Conservation (phyloP, 2,329 filamentous ascomycete genomes). For the Knoxdaviesia capensis region DNA sequence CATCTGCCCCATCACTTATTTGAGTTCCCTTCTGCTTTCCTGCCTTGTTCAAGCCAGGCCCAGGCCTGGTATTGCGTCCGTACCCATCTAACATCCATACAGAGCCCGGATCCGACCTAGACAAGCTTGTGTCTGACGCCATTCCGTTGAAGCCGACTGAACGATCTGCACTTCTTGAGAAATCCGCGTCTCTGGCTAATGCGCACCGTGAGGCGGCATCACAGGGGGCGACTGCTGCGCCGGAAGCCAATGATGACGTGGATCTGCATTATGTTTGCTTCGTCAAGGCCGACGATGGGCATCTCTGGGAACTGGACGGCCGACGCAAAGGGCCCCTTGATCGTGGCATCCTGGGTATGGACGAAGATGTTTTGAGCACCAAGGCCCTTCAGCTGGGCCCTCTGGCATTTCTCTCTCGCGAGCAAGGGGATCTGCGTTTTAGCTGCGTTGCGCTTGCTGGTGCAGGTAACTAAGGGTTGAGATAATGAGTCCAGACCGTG, state of each 20-base stretch:
- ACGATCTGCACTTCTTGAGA: slow-evolving; percentile 58
- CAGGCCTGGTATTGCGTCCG: neutral
- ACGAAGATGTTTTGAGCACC: slow-evolving; percentile 56
- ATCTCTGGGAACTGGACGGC: slow-evolving; percentile 39
- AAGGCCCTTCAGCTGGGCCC: slow-evolving; percentile 53
- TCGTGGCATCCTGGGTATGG: slow-evolving; percentile 30
- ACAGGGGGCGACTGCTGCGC: slow-evolving; percentile 59
- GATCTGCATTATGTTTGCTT: slow-evolving; percentile 95
- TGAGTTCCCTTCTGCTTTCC: neutral
- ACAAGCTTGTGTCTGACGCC: slow-evolving; percentile 47
- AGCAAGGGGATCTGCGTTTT: slow-evolving; percentile 35
- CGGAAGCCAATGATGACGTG: slow-evolving; percentile 58
- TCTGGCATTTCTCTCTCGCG: slow-evolving; percentile 33
- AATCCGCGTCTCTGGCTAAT: slow-evolving; percentile 50
- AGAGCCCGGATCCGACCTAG: slow-evolving; percentile 35
- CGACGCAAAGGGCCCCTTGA: slow-evolving; percentile 34
- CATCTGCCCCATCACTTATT: neutral
- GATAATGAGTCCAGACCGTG: no score
- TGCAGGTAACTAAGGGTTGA: slow-evolving; percentile 20
- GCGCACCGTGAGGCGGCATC: slow-evolving; percentile 64
- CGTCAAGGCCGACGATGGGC: slow-evolving; percentile 51
- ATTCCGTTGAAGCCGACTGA: slow-evolving; percentile 44
- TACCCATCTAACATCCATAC: slow-evolving; percentile 1
- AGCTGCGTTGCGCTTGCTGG: slow-evolving; percentile 36
- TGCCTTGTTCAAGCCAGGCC: neutral